Evolutionary conservation across 345 rosid species (phyloP).

Genomic region (Streptanthus diversifolius): DNA sequence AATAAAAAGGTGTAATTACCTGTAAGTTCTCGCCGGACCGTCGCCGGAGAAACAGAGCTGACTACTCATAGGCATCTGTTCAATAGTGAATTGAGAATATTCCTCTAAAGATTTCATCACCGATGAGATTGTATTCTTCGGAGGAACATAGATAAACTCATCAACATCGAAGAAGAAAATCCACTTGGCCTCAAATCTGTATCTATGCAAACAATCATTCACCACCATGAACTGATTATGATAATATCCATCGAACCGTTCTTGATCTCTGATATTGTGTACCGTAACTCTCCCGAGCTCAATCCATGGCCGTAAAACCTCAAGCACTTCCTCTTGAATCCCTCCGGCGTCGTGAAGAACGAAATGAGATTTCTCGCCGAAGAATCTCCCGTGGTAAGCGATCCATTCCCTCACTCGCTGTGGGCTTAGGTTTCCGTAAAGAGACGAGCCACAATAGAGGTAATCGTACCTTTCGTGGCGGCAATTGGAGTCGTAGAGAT

Average conservation of each 20-base stretch:
- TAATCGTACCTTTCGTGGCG: constrained; percentile 58
- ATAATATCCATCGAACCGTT: constrained; percentile 85
- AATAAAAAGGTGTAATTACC: constrained; percentile 34
- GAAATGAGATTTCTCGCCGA: constrained; percentile 74
- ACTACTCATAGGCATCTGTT: constrained; percentile 84
- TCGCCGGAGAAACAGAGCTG: constrained; percentile 68
- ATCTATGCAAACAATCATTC: constrained; percentile 83
- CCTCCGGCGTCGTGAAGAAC: constrained; percentile 93
- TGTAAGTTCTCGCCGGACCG: constrained; percentile 53
- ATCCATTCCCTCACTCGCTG: constrained; percentile 86
- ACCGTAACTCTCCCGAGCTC: constrained; percentile 77
- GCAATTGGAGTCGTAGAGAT: constrained; percentile 33
- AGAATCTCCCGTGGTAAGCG: constrained; percentile 72
- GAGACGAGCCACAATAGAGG: constrained; percentile 78
- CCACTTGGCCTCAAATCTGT: constrained; percentile 72
- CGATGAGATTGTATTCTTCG: constrained; percentile 48
- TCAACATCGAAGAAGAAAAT: constrained; percentile 89
- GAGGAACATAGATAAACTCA: constrained; percentile 63
- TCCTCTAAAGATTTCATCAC: constrained; percentile 62
- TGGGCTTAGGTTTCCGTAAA: constrained; percentile 74
- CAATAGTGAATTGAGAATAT: constrained; percentile 68
- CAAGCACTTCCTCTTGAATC: constrained; percentile 61
- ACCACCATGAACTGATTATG: constrained; percentile 94
- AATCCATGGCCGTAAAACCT: constrained; percentile 87
- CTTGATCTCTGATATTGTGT: constrained; percentile 74